Evolutionary conservation across 306 rosid species (phyloP).

Genomic region (Cercis canadensis): DNA sequence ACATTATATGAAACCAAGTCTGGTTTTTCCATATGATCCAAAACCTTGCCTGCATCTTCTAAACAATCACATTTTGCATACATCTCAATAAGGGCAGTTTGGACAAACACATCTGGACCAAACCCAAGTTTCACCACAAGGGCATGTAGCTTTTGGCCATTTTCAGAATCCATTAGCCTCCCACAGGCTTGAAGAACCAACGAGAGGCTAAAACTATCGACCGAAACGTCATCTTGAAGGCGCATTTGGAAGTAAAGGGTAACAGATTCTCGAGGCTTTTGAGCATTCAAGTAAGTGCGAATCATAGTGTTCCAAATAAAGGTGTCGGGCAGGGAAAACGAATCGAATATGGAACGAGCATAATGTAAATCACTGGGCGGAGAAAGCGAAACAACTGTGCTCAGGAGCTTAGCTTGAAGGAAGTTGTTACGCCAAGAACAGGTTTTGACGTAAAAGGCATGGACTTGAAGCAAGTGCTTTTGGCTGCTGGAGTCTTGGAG

Average conservation of each 20-base stretch:
- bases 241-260: slow-evolving; percentile 36
- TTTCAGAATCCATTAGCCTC: slow-evolving; percentile 15
- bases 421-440: slow-evolving; percentile 1
- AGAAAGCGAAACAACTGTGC: slow-evolving; percentile 19
- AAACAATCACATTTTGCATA: slow-evolving; percentile 36
- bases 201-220: slow-evolving; percentile 27
- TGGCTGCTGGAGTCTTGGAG: not conserved
- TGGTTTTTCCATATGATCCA: slow-evolving; percentile 23
- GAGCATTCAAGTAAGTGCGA: slow-evolving; percentile 35
- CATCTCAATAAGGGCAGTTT: slow-evolving; percentile 37
- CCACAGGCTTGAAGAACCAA: slow-evolving; percentile 32
- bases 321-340: slow-evolving; percentile 12
- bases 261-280: slow-evolving; percentile 6
- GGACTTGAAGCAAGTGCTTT: slow-evolving; percentile 34
- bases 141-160: slow-evolving; percentile 24
- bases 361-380: not conserved
- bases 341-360: slow-evolving; percentile 34
- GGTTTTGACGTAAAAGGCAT: slow-evolving; percentile 37
- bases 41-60: slow-evolving; percentile 26
- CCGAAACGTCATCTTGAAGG: not conserved
- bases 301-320: slow-evolving; percentile 43
- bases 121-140: slow-evolving; percentile 31
- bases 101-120: slow-evolving; percentile 33
- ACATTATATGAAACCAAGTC: slow-evolving; percentile 39
- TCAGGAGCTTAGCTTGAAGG: slow-evolving; percentile 31